Percentiles rank a stretch among this genome's conserved stretches.
Conservation (phyloP, 768 basidiomycete genomes). For the Roridomyces roridus region DNA sequence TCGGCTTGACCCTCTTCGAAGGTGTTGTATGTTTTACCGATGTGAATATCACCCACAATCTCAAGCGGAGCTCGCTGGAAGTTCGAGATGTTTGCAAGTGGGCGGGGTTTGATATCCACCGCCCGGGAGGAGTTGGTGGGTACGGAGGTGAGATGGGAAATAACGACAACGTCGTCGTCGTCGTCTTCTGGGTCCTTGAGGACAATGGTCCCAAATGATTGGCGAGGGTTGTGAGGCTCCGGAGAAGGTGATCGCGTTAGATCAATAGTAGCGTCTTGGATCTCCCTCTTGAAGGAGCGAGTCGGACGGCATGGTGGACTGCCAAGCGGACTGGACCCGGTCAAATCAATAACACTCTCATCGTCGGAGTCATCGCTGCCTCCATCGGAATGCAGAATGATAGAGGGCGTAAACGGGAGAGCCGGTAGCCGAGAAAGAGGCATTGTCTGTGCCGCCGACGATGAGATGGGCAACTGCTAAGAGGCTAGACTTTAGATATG, state of each 20-base stretch:
- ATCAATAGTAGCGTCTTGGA: neutral
- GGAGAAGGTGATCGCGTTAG: neutral
- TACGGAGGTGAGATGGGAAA: neutral
- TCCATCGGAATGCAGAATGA: neutral
- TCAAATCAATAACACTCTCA: no score
- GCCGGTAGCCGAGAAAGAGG: neutral
- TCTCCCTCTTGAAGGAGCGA: no score
- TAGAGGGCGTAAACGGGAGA: neutral
- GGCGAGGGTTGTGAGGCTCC: neutral
- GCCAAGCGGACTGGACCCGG: no score
- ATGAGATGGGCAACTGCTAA: neutral
- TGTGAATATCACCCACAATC: neutral
- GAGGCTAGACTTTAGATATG: no score
- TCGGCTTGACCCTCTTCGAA: conserved; percentile 14
- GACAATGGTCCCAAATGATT: neutral
- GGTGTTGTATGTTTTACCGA: neutral
- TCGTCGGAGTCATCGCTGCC: no score
- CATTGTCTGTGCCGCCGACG: neutral
- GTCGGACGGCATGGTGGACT: no score
- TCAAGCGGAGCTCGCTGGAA: conserved; percentile 6
- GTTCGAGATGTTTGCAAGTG: conserved; percentile 14
- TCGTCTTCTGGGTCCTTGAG: neutral
- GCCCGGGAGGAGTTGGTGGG: neutral
- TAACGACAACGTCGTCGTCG: neutral
- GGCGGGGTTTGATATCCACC: neutral